Evolutionary conservation across 495 filamentous ascomycete genomes (phyloP), one percentile per base, ranked within the genome.

Genomic region (Aspergillus ostianus): DNA sequence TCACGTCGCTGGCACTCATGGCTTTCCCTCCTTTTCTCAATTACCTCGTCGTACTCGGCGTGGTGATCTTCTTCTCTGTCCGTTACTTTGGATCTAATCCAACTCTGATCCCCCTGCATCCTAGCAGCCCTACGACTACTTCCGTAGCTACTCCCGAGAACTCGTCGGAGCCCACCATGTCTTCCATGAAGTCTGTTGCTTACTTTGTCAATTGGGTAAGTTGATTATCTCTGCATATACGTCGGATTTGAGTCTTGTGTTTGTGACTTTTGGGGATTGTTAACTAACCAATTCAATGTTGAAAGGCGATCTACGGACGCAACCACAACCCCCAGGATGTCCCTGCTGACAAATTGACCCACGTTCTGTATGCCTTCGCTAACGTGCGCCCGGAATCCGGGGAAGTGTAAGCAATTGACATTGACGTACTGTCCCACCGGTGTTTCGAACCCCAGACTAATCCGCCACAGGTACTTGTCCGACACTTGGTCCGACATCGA

Each of bases 301-400:
- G 17, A 30, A n/a, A 91, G 92, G 90, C 87, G 36, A 95, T 96
- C 62, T 96, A 96, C 66, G 90, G 82, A 47, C 82, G 92, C 63
- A 85, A 92, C 61, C 88, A 95, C 72, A 84, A 88, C 44, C 92
- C 93, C 0, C 90, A 96, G 63, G 89, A 96, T 69, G 78, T 98
- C 17, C 93, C 93, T 3, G 90, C 86, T 6, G 84, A 91, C 47
- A 90, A 96, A 55, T 78, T 98, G 30, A 98, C 93, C 0, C 94
- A 98, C 75, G 78, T 98, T 5, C 84, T 97, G 17, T 98, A 96
- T 65, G 84, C 93, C 27, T 97, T 97, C 70, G 92, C 90, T 47
- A 92, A 95, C 66, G 82, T 96, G 44, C 83, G 82, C 1, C 80
- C 86, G 0, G 89, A 93, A 17, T 80, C 67, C 52, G 92, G 92